Base-by-base conservation (phyloP, 2,329 filamentous ascomycete species). In the Nemania diffusa region DNA sequence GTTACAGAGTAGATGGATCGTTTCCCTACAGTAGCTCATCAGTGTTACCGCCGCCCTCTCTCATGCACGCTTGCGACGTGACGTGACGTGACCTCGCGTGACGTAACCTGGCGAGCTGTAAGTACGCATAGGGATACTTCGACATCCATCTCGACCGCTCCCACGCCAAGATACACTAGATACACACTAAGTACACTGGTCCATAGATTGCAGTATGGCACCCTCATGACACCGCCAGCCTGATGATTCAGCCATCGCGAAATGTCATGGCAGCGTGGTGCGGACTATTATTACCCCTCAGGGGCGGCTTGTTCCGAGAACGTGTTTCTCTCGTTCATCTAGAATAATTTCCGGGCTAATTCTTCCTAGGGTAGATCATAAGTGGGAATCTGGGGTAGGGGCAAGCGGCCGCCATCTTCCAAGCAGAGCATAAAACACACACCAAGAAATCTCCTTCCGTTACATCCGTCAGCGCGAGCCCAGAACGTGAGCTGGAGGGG, bases 321-420 rank as follows among this genome's bases (percentile, higher is more conserved):
- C 26, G 40, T 56, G 52, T 51, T 67, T 64, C 53, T 60, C 48
- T 58, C 48, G 44, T 63, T 64, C 67, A 69, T 67, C 60, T 69
- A 69, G 64, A 67, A 64, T 64, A 69, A 67, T 67, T 64, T 69
- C 60, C 67, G 64, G 67, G 67, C 60, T 69, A 67, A 69, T 67
- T 64, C 56, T 59, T 64, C 63, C 57, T 57, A 29, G 57, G 55
- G 67, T 32, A 67, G 67, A 67, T 69, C 64, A 64, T 67, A 69
- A 61, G 64, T 57, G 60, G 64, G 55, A 69, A 67, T 64, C 64
- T 64, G 67, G 67, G 67, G 64, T 67, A 65, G 37, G 57, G 56
- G 56, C 15, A 27, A 20, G 24, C 42, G 44, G 44, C 60, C 44
- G 27, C 37, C 60, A 48, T 50, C 37, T 24, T 53, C 6, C 32